Conservation (phyloP, 75 land plant species). For the Adiantum capillusveneris region DNA sequence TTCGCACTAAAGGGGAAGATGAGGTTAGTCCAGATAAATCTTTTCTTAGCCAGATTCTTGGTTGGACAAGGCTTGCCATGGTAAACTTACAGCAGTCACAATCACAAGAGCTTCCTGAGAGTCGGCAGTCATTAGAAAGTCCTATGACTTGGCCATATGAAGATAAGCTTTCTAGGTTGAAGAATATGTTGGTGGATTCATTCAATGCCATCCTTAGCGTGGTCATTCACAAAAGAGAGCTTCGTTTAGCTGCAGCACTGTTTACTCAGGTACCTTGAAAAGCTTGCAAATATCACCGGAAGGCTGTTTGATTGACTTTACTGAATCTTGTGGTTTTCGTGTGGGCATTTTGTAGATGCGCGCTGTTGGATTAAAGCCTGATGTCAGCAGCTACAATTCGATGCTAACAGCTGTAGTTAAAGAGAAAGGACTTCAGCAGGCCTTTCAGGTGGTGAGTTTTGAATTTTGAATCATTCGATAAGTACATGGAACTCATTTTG, state of each 20-base stretch:
- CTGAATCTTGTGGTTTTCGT: background rate
- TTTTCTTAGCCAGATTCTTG: slow-evolving; percentile 3
- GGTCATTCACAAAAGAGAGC: slow-evolving; percentile 15
- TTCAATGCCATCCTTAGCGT: slow-evolving; percentile 21
- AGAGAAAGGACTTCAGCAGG: slow-evolving; percentile 26
- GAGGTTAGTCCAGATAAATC: too few species aligned
- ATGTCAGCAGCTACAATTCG: slow-evolving; percentile 23
- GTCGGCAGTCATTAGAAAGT: background rate
- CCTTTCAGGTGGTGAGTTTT: slow-evolving; percentile 25
- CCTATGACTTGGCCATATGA: background rate
- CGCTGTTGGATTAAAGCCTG: slow-evolving; percentile 14
- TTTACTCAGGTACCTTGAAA: slow-evolving; percentile 14
- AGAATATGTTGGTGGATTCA: slow-evolving; percentile 13
- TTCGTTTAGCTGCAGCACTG: slow-evolving; percentile 16
- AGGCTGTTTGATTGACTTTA: too few species aligned
- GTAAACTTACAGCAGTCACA: slow-evolving; percentile 2
- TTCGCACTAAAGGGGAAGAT: too few species aligned
- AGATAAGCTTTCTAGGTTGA: slow-evolving; percentile 11
- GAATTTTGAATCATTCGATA: too few species aligned
- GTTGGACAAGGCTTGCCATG: slow-evolving; percentile 1
- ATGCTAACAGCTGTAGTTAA: slow-evolving; percentile 19
- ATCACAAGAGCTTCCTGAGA: slow-evolving; percentile 1
- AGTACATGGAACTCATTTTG: too few species aligned
- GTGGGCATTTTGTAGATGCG: slow-evolving; percentile 12
- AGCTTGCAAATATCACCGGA: too few species aligned